Percentiles rank a stretch among this genome's conserved stretches.
These are phyloP conservation scores for Pseudogymnoascus sp. DNA, from an alignment of 2,329 filamentous ascomycete genomes.

Conservation along the genomic window DNA sequence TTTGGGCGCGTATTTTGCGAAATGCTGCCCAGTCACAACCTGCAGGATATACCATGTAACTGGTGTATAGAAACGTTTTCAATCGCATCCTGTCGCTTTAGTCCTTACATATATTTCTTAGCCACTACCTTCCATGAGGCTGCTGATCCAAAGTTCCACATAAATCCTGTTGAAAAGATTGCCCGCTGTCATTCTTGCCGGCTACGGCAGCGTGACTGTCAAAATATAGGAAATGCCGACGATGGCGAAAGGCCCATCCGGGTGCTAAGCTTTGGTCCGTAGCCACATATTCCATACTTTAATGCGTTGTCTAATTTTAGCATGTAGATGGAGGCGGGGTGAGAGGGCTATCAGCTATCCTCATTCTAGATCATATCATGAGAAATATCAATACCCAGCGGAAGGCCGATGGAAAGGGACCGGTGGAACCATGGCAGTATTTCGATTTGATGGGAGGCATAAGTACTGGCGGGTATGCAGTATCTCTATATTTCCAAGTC, in stretches of 20 bases:
- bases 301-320: not conserved
- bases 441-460: constrained; percentile 46
- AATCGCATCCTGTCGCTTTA: not conserved
- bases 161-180: not conserved
- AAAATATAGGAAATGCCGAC: not conserved
- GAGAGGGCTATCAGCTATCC: not conserved
- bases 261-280: not conserved
- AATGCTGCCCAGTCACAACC: not conserved
- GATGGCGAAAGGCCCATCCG: not conserved
- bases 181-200: not conserved
- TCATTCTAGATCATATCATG: not conserved
- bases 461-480: constrained; percentile 35
- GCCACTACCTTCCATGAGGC: no score
- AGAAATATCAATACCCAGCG: not conserved
- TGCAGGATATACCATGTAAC: no score
- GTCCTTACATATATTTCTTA: not conserved
- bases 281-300: not conserved
- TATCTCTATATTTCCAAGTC: not conserved
- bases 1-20: not conserved
- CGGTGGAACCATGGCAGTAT: constrained; percentile 36
- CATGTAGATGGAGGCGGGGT: not conserved
- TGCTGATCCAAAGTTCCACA: not conserved
- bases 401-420: not conserved
- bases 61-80: not conserved
- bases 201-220: not conserved